Evolutionary conservation across 768 basidiomycete genomes (phyloP).

Genomic region (Agrocybe praecox): DNA sequence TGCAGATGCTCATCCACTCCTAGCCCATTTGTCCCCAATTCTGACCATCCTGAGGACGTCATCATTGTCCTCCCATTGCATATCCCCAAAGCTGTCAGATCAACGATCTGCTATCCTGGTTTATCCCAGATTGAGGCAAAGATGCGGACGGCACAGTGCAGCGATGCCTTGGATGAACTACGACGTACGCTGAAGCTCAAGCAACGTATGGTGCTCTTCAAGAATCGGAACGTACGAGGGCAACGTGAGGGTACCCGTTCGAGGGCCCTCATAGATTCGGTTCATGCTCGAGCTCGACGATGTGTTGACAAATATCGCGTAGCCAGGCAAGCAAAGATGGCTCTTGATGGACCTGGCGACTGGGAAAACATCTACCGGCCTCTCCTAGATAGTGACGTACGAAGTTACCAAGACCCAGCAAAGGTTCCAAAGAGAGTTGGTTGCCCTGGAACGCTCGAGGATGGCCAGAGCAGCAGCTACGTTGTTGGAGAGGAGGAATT

Average conservation of each 20-base stretch:
- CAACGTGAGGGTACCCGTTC: slow-evolving; percentile 7
- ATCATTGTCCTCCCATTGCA: slow-evolving; percentile 10
- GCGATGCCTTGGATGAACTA: slow-evolving; percentile 5
- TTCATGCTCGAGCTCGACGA: slow-evolving; percentile 7
- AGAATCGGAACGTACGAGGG: slow-evolving; percentile 4
- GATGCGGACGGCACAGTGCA: slow-evolving; percentile 5
- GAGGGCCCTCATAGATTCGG: neutral
- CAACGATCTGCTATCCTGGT: neutral
- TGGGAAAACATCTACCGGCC: slow-evolving; percentile 12
- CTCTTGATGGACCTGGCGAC: slow-evolving; percentile 4
- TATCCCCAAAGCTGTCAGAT: neutral
- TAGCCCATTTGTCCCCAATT: neutral
- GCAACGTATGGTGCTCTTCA: slow-evolving; percentile 6
- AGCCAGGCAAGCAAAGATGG: slow-evolving; percentile 9
- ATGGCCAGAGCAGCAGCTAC: no score
- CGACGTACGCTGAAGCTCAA: slow-evolving; percentile 9
- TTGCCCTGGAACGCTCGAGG: slow-evolving; percentile 21
- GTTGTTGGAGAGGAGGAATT: no score
- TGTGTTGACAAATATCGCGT: slow-evolving; percentile 7
- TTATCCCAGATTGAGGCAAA: slow-evolving; percentile 9
- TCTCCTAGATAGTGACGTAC: slow-evolving; percentile 13
- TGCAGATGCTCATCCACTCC: neutral
- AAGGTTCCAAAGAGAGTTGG: neutral
- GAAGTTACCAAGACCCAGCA: slow-evolving; percentile 15
- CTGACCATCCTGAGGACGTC: slow-evolving; percentile 1